Evolutionary conservation across 2,329 filamentous ascomycete genomes (phyloP).

Genomic region (Phialocephala subalpina): DNA sequence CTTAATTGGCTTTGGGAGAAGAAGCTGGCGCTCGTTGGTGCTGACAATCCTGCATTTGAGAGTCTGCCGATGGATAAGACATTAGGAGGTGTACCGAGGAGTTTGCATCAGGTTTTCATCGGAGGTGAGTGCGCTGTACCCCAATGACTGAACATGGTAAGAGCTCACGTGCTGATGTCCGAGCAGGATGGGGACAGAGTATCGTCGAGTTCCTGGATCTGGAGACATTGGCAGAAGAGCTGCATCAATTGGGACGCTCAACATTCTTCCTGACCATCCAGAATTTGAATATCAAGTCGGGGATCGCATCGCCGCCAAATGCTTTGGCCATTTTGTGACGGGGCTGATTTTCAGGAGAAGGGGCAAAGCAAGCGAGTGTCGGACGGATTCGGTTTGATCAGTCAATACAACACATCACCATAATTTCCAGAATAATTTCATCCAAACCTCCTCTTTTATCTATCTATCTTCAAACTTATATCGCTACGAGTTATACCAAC

Average conservation of each 20-base stretch:
- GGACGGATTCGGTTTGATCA: conserved; percentile 1
- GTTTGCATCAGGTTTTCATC: conserved; percentile 18
- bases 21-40: conserved; percentile 20
- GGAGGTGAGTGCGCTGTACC: conserved; percentile 1
- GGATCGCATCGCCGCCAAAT: conserved; percentile 13
- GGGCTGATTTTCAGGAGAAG: neutral
- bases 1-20: conserved; percentile 24
- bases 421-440: neutral
- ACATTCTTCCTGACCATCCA: conserved; percentile 19
- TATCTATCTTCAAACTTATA: neutral
- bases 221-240: conserved; percentile 13
- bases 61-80: conserved; percentile 17
- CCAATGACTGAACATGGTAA: neutral
- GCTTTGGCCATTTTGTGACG: conserved; percentile 10
- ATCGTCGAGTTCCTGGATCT: conserved; percentile 15
- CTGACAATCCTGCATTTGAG: conserved; percentile 24
- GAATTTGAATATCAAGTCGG: conserved; percentile 20
- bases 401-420: neutral
- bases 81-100: conserved; percentile 7
- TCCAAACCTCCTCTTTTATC: neutral
- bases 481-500: neutral
- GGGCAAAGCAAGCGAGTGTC: neutral
- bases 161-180: conserved; percentile 3
- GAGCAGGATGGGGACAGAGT: conserved; percentile 12
- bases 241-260: conserved; percentile 12